Base-by-base conservation (phyloP, 371 early-diverging fungal genomes). In the Capniomyces stellatus region DNA sequence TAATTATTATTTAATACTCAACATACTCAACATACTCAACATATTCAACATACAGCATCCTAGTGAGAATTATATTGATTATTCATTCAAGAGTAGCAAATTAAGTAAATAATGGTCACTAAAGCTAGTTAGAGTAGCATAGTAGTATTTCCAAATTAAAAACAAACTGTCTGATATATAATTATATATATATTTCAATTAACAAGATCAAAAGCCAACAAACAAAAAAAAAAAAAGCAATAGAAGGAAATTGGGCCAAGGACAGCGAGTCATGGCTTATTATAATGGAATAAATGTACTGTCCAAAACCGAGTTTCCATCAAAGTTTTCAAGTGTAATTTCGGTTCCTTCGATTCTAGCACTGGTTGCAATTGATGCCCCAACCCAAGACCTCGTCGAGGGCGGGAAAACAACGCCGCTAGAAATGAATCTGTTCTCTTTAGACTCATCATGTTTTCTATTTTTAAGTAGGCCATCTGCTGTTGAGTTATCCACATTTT, bases 261-360 rank as follows among this genome's bases (percentile, higher is more conserved):
- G 6, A 35, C 35, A n/a, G n/a, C n/a, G n/a, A n/a, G n/a, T 35
- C 6, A 15, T 35, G 15, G 15, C 15, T 35, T 35, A 10, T 10
- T 35, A 10, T 35, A 15, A 15, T 35, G 35, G 35, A 15, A 15
- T 6, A 6, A 35, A 35, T 10, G 15, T 35, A 35, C 6, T 6
- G 10, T 35, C 6, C 15, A 15, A 35, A 35, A 35, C 6, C 6
- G 35, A 44, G 19, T 18, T 18, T 1, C 44, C 53, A 30, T 56
- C 52, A 51, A 59, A 64, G 3, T 61, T 64, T 1, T 66, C 66
- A 15, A 56, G 47, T 10, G 47, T 48, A 0, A 64, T 10, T 24
- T 66, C 65, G 8, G 54, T 42, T 1, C 67, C 63, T 0, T 66
- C 62, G 28, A 67, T 66, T 23, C 52, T 59, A 0, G 67, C 56